Base-by-base conservation (phyloP, 805 yeast genomes). In the Wickerhamomyces xylosicus region DNA sequence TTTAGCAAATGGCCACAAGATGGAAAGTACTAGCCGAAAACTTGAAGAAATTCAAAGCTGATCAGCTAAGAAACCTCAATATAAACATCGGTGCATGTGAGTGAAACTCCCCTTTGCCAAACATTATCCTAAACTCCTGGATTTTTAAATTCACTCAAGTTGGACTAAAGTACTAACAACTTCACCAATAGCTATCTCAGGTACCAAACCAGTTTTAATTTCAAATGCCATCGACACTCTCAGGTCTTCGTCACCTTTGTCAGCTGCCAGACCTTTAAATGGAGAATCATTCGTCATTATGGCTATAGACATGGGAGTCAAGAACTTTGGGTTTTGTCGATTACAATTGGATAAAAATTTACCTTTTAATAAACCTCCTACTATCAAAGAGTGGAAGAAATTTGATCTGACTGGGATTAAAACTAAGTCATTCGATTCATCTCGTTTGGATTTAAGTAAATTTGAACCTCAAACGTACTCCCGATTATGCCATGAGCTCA, bases 231-330 rank as follows among this genome's bases (percentile, higher is more conserved):
- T 39, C 14, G 28, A 35, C 2, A 41, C 31, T n/a, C 35, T 47
- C 19, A 16, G 16, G 21, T 17, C 34, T 8, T 33, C 28, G n/a
- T 39, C 47, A 4, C 42, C 37, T 1, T 38, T 48, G 10, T 41
- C 39, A 28, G 38, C 40, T 11, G 33, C 42, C 8, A 41, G 34
- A 3, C 55, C 56, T 1, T 49, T 47, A 29, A 36, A 47, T 19
- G 42, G 52, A 2, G 43, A 46, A 2, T 37, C 37, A 15, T 43
- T 56, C 35, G 45, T 46, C 15, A 41, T 64, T 3, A 41, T 59
- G 3, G 56, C 67, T 0, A 55, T 64, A 9, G 69, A 64, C 40
- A 52, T 60, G 42, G 69, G 69, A 3, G 46, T 64, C 6, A 47
- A 56, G 2, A 64, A 64, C 46, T 62, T 64, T 39, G 58, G 67